phyloP scores from a whole-genome alignment of 2,329 filamentous ascomycete species.

The Colletotrichum godetiae region DNA sequence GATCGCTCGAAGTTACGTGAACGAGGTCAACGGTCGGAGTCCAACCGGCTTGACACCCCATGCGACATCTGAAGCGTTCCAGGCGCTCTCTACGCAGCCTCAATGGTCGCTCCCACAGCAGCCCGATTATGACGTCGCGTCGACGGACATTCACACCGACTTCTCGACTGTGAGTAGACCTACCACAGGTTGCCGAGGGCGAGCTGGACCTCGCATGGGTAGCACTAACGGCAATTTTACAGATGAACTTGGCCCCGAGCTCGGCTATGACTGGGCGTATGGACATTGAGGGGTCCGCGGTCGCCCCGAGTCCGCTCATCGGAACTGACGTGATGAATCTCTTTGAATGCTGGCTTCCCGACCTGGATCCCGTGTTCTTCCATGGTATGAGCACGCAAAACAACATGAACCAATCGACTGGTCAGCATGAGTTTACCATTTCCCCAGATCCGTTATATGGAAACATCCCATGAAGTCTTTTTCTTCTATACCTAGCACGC shows the following conservation, averaged over 20 bases:
- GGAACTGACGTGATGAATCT: slow-evolving; percentile 43
- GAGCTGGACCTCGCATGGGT: not conserved
- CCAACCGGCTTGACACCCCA: not conserved
- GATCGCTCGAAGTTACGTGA: slow-evolving; percentile 53
- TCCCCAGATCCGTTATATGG: not conserved
- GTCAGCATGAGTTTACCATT: not conserved
- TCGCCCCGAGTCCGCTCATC: slow-evolving; percentile 7
- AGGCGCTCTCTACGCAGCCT: not conserved
- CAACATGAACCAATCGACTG: not conserved
- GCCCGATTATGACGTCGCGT: not conserved
- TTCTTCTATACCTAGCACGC: no score
- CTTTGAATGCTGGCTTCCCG: slow-evolving; percentile 39
- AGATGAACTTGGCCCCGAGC: not conserved
- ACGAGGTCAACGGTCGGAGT: slow-evolving; percentile 33
- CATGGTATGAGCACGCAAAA: not conserved
- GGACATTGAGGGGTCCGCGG: slow-evolving; percentile 22
- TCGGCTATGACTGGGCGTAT: slow-evolving; percentile 25
- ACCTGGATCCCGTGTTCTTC: slow-evolving; percentile 38
- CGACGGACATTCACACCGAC: not conserved
- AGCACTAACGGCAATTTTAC: not conserved
- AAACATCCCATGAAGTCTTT: not conserved
- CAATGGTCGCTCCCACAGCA: slow-evolving; percentile 7
- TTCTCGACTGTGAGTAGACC: not conserved
- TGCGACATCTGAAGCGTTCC: not conserved
- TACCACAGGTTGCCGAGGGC: not conserved